Conservation (phyloP, 176 grass and related monocot species). For the Otatea glauca region DNA sequence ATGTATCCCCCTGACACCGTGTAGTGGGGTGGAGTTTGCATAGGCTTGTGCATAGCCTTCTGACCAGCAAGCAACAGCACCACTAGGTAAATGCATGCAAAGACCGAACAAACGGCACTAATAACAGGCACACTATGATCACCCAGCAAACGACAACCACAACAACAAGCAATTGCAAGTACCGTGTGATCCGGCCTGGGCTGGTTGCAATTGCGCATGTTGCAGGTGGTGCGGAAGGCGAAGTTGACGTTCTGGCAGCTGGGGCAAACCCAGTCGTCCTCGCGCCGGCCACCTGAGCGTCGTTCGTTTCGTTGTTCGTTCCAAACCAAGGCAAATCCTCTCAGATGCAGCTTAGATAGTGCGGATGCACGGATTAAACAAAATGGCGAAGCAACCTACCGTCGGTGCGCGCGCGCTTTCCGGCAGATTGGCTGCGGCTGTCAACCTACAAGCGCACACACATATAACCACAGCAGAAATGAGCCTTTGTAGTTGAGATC, state of each 20-base stretch:
- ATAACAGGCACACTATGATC: background rate
- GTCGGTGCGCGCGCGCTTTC: slow-evolving; percentile 87
- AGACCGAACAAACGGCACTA: background rate
- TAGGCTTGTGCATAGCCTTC: slow-evolving; percentile 62
- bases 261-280: slow-evolving; percentile 90
- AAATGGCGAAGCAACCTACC: slow-evolving; percentile 44
- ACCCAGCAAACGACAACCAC: background rate
- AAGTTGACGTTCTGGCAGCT: slow-evolving; percentile 90
- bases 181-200: slow-evolving; percentile 75
- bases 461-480: background rate
- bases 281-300: slow-evolving; percentile 60
- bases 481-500: background rate
- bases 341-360: background rate
- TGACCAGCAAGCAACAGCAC: slow-evolving; percentile 36
- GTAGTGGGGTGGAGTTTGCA: slow-evolving; percentile 63
- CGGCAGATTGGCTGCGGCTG: slow-evolving; percentile 68
- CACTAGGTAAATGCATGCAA: slow-evolving; percentile 50
- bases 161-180: background rate
- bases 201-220: slow-evolving; percentile 89
- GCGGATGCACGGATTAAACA: background rate
- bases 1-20: slow-evolving; percentile 55
- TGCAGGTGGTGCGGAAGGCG: slow-evolving; percentile 88
- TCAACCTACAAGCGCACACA: slow-evolving; percentile 51
- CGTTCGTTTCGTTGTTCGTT: background rate
- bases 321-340: slow-evolving; percentile 6